Evolutionary conservation across 129 eudicot species (phyloP).

Genomic region (Centaurea solstitialis): DNA sequence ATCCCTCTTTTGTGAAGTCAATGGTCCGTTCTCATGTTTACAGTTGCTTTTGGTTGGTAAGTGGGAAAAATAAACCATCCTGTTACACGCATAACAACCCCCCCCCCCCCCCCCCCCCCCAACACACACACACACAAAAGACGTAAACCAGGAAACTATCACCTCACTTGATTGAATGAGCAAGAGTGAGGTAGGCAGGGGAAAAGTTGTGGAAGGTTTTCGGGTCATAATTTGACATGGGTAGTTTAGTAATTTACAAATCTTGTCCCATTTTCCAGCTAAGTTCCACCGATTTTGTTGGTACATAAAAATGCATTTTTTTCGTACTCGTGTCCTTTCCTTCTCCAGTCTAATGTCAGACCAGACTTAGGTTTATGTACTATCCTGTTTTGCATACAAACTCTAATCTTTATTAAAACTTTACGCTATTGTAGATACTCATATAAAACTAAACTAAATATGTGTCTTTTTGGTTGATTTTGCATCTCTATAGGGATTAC

Average conservation of each 20-base stretch:
- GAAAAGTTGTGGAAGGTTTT: background rate
- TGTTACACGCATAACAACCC: background rate
- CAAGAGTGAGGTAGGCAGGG: background rate
- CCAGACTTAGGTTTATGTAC: background rate
- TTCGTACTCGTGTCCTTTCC: background rate
- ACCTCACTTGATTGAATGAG: background rate
- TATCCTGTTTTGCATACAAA: background rate
- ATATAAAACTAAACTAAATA: background rate
- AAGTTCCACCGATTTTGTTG: background rate
- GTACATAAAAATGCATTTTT: background rate
- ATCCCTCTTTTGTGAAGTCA: conserved; percentile 76
- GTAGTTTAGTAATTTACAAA: background rate
- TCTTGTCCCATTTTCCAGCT: background rate
- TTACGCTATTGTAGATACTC: background rate
- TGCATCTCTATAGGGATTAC: conserved; percentile 57
- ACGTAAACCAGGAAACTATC: background rate
- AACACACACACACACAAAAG: background rate
- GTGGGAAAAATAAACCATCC: conserved; percentile 16
- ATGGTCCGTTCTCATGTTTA: conserved; percentile 93
- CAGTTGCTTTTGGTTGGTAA: conserved; percentile 94
- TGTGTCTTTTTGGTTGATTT: background rate
- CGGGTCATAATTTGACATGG: background rate
- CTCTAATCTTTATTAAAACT: background rate
- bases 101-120: background rate
- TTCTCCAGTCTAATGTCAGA: background rate